phyloP scores from a whole-genome alignment of 495 filamentous ascomycete genomes.

The Hyphodiscus hymeniophilus region DNA sequence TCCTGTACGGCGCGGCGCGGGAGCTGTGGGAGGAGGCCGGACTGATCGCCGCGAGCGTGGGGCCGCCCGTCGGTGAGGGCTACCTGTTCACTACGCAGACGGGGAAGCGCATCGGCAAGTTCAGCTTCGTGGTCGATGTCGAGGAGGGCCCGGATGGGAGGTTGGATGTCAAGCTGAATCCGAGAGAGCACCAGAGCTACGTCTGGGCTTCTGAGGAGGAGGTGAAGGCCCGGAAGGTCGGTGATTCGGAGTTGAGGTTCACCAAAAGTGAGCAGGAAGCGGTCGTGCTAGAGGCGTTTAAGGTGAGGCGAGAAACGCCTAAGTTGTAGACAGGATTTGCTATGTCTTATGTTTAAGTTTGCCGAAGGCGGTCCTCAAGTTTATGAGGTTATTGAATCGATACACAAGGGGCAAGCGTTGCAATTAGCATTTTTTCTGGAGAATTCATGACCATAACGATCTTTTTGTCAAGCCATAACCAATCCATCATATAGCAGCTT shows the following conservation, averaged over 20 bases:
- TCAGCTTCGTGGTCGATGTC: slow-evolving; percentile 28
- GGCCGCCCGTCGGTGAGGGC: slow-evolving; percentile 27
- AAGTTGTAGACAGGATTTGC: too few species aligned
- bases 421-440: too few species aligned
- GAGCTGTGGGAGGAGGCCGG: slow-evolving; percentile 52
- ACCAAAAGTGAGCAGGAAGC: slow-evolving; percentile 5
- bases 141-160: slow-evolving; percentile 18
- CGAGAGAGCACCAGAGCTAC: slow-evolving; percentile 34
- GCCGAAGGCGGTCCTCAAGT: too few species aligned
- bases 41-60: slow-evolving; percentile 24
- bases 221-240: slow-evolving; percentile 17
- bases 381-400: too few species aligned
- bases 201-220: slow-evolving; percentile 39
- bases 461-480: too few species aligned
- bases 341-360: too few species aligned
- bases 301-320: slow-evolving; percentile 5
- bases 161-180: slow-evolving; percentile 11
- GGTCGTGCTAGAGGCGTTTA: slow-evolving; percentile 9
- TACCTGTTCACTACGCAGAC: slow-evolving; percentile 12
- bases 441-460: too few species aligned
- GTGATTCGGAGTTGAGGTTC: slow-evolving; percentile 5
- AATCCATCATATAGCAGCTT: too few species aligned
- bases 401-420: too few species aligned
- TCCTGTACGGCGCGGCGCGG: slow-evolving; percentile 38
- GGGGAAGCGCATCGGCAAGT: slow-evolving; percentile 23